These are phyloP conservation scores for Taiozyma onychis DNA, from an alignment of 1,139 yeast genomes.

Conservation along the genomic window DNA sequence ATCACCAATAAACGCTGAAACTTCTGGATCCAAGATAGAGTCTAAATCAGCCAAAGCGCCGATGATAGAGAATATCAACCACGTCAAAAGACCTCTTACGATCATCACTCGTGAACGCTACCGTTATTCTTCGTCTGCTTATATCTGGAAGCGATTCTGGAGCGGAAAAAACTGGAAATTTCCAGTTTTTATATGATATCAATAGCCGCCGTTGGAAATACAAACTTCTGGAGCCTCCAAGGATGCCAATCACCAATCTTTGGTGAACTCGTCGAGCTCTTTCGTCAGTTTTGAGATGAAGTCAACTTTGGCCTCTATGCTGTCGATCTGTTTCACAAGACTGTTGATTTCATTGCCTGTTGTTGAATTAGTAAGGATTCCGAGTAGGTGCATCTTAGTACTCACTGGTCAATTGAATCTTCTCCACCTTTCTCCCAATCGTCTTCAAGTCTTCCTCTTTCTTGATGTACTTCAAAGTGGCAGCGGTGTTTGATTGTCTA, in stretches of 20 bases:
- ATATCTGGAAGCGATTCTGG: not conserved
- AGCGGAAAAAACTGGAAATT: not conserved
- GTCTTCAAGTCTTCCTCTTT: slow-evolving; percentile 42
- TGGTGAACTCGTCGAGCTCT: slow-evolving; percentile 59
- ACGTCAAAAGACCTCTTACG: not conserved
- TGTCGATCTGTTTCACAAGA: slow-evolving; percentile 30
- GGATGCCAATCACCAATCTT: slow-evolving; percentile 6
- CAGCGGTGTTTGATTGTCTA: slow-evolving; percentile 52
- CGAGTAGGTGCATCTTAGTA: slow-evolving; percentile 5
- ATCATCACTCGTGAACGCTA: not conserved
- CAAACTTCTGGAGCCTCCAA: not conserved
- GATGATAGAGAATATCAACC: slow-evolving; percentile 3
- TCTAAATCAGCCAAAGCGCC: not conserved
- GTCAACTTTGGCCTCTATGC: slow-evolving; percentile 41
- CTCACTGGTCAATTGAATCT: slow-evolving; percentile 32
- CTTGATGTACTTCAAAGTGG: slow-evolving; percentile 51
- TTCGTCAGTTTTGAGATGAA: slow-evolving; percentile 40
- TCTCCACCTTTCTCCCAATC: slow-evolving; percentile 33
- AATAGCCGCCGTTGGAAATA: not conserved
- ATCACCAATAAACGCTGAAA: not conserved
- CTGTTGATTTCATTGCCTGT: slow-evolving; percentile 31
- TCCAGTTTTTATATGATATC: not conserved
- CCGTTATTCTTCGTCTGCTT: not conserved
- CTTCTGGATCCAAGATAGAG: not conserved
- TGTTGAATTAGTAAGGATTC: not conserved